Percentiles rank a stretch among this genome's conserved stretches.
These are phyloP conservation scores for Fusarium aywerte DNA, from an alignment of 2,329 filamentous ascomycete genomes.

Conservation along the genomic window DNA sequence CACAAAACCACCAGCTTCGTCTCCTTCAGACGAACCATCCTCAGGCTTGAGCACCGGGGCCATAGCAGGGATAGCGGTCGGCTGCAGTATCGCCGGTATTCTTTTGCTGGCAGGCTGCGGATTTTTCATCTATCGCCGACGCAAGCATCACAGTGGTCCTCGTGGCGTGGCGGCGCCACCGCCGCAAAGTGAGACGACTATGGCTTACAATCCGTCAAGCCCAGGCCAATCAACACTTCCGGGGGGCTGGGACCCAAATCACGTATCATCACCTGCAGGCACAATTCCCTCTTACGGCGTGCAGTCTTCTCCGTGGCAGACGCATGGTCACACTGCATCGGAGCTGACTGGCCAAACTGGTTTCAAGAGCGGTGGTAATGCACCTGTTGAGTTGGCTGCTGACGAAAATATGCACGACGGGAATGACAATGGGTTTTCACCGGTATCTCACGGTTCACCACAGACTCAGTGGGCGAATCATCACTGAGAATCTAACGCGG, in stretches of 20 bases:
- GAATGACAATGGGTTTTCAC: background rate
- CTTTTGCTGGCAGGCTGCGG: background rate
- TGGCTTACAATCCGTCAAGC: background rate
- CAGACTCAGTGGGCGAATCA: background rate
- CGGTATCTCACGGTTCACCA: background rate
- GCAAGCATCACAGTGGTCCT: slow-evolving; percentile 10
- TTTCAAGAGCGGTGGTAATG: background rate
- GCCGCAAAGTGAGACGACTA: background rate
- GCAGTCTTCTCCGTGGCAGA: background rate
- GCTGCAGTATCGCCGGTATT: background rate
- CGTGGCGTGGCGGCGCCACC: slow-evolving; percentile 14
- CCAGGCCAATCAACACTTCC: background rate
- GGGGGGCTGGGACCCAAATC: background rate
- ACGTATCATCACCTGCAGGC: background rate
- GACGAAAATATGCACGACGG: background rate
- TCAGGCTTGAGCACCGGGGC: background rate
- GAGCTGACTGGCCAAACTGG: background rate
- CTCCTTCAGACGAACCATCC: background rate
- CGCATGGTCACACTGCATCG: background rate
- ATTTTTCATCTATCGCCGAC: background rate
- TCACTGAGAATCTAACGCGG: background rate
- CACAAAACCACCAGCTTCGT: background rate
- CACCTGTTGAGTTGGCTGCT: background rate
- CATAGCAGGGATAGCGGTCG: slow-evolving; percentile 17
- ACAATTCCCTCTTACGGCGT: background rate